These are phyloP conservation scores for Annulohypoxylon nitens DNA, from an alignment of 495 filamentous ascomycete species.

Conservation along the genomic window DNA sequence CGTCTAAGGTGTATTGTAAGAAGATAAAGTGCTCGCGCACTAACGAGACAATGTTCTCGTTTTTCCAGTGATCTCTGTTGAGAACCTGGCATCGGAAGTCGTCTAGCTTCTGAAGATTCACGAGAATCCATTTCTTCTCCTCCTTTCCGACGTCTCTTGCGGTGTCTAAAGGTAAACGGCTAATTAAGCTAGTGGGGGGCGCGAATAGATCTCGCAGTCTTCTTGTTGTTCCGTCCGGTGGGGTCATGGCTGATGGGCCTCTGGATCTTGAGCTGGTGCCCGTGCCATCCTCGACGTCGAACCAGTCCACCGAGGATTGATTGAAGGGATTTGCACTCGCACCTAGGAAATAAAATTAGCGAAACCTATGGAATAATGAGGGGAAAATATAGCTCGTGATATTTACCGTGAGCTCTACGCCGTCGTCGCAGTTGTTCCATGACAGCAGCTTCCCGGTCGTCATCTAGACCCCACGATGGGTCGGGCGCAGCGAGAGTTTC, in stretches of 20 bases:
- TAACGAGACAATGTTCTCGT: conserved; percentile 78
- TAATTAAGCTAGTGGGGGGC: conserved; percentile 90
- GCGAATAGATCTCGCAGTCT: conserved; percentile 90
- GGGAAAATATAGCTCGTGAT: not conserved
- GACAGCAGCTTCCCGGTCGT: conserved; percentile 71
- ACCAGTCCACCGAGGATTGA: conserved; percentile 79
- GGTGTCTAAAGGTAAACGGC: conserved; percentile 76
- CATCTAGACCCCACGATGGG: conserved; percentile 61
- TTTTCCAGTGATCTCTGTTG: conserved; percentile 97
- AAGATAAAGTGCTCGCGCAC: conserved; percentile 95
- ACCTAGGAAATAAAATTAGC: conserved; percentile 30
- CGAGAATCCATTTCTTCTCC: conserved; percentile 89
- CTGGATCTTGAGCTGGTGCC: conserved; percentile 17
- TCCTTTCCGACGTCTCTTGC: conserved; percentile 88
- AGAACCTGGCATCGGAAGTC: conserved; percentile 93
- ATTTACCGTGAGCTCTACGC: conserved; percentile 60
- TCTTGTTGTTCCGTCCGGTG: conserved; percentile 45
- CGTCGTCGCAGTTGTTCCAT: conserved; percentile 74
- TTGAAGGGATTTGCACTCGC: conserved; percentile 79
- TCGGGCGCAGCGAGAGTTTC: conserved; percentile 87
- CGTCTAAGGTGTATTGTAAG: conserved; percentile 88
- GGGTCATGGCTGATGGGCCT: conserved; percentile 9
- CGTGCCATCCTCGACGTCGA: conserved; percentile 58
- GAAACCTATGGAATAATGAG: not conserved
- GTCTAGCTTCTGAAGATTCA: conserved; percentile 92